Evolutionary conservation across 2,329 filamentous ascomycete species (phyloP).

Genomic region (Blastomyces emzantsi): DNA sequence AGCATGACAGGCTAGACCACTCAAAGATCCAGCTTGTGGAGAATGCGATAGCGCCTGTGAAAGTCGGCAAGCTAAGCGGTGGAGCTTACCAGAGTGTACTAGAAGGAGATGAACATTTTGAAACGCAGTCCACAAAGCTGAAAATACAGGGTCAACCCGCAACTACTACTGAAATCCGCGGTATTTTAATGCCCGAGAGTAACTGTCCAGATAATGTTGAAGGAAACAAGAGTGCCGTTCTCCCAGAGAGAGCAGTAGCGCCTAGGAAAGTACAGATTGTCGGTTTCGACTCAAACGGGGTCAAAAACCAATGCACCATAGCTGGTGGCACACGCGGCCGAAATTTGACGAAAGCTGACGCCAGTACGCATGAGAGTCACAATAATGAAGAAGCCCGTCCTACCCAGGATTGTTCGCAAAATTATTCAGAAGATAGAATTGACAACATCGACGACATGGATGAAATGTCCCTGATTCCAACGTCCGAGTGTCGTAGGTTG

Average conservation of each 20-base stretch:
- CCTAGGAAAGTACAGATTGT: constrained; percentile 10
- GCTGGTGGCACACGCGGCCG: neutral
- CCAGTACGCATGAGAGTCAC: neutral
- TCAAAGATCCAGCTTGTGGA: neutral
- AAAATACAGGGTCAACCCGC: neutral
- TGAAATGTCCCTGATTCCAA: neutral
- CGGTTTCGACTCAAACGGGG: constrained; percentile 8
- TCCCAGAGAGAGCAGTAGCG: neutral
- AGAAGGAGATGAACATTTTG: neutral
- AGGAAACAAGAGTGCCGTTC: neutral
- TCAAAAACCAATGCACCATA: constrained; percentile 8
- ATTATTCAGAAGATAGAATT: neutral
- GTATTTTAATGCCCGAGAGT: neutral
- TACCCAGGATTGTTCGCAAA: neutral
- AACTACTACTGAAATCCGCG: neutral
- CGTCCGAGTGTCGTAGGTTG: neutral
- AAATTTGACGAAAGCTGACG: neutral
- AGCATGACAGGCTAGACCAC: neutral
- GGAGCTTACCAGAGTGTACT: neutral
- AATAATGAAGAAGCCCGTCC: neutral
- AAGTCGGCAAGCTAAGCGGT: neutral
- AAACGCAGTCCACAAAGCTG: neutral
- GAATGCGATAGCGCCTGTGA: neutral
- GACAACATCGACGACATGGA: constrained; percentile 1
- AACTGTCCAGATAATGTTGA: too few species aligned